A percentile compares a stretch with the other conserved stretches of the same genome.
phyloP scores from a whole-genome alignment of 306 rosid species.

The Cucumis sativus region Cucumber_9930_V3 NC_026657.2:19505001-19505500 shows the following conservation, averaged over 20 bases:
- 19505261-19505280: slow-evolving; percentile 28
- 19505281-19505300: slow-evolving; percentile 67
- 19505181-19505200: neutral
- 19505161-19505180: no score
- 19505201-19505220: no score
- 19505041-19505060: slow-evolving; percentile 54
- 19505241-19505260: neutral
- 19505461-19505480: no score
- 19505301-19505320: slow-evolving; percentile 44
- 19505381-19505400: slow-evolving; percentile 53
- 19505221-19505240: no score
- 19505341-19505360: slow-evolving; percentile 45
- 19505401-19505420: slow-evolving; percentile 29
- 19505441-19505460: no score
- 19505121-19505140: slow-evolving; percentile 51
- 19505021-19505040: slow-evolving; percentile 41
- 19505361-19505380: slow-evolving; percentile 46
- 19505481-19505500: slow-evolving; percentile 26
- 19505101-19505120: slow-evolving; percentile 33
- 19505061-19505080: slow-evolving; percentile 37
- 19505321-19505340: slow-evolving; percentile 36
- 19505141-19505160: slow-evolving; percentile 26
- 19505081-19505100: slow-evolving; percentile 31
- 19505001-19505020: slow-evolving; percentile 41
- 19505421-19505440: neutral